These are phyloP conservation scores for Podila verticillata DNA, from an alignment of 192 early-diverging fungal genomes.

Conservation along the genomic window DNA sequence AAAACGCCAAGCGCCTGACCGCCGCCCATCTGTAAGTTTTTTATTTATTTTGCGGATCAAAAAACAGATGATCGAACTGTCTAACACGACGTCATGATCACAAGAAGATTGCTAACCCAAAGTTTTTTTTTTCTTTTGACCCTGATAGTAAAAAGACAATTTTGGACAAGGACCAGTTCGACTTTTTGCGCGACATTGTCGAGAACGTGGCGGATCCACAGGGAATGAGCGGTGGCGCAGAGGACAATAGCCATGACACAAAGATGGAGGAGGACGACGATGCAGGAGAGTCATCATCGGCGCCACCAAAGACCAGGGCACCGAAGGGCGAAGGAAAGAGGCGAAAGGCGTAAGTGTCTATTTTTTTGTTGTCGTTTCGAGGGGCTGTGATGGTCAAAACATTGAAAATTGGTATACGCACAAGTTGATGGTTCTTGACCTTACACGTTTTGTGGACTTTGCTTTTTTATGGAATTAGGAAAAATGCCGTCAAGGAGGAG, in stretches of 20 bases:
- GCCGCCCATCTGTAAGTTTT: constrained; percentile 83
- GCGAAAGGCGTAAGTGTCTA: neutral
- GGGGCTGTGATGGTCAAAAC: no score
- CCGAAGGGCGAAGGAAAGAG: neutral
- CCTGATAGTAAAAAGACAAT: constrained; percentile 79
- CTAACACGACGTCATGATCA: neutral
- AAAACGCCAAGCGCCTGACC: constrained; percentile 85
- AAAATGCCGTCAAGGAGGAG: constrained; percentile 14
- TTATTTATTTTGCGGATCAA: neutral
- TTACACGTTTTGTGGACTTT: neutral
- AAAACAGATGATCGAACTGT: no score
- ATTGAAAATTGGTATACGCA: no score
- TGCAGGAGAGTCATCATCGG: neutral
- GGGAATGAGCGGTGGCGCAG: constrained; percentile 13
- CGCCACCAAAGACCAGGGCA: constrained; percentile 5
- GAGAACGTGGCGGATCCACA: constrained; percentile 81
- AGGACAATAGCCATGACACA: constrained; percentile 1
- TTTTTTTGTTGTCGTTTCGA: neutral
- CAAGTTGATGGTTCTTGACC: no score
- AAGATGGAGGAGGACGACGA: constrained; percentile 33
- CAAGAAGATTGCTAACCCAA: neutral
- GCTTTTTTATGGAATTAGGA: constrained; percentile 9
- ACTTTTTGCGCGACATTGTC: constrained; percentile 92
- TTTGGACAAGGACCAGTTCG: constrained; percentile 86
- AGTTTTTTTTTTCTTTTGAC: constrained; percentile 9